A percentile compares a stretch with the other conserved stretches of the same genome.
Conservation (phyloP, 768 basidiomycete genomes). For the Leucosporidium creatinivorum region DNA sequence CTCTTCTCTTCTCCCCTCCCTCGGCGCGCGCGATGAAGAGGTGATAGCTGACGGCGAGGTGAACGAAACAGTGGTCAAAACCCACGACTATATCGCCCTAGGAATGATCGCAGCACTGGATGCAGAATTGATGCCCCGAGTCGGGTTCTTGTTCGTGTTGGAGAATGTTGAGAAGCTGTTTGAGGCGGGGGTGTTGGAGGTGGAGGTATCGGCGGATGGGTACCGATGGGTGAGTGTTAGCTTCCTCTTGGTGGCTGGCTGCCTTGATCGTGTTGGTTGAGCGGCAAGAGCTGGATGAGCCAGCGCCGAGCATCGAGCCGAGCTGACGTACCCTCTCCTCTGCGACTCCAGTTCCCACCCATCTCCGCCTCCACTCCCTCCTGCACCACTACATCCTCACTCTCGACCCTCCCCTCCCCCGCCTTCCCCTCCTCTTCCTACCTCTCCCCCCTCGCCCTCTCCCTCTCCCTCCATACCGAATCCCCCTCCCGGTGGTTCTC, state of each 20-base stretch:
- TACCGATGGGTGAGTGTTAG: constrained; percentile 18
- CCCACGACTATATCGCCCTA: constrained; percentile 30
- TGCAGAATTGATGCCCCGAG: background rate
- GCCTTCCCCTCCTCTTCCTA: constrained; percentile 10
- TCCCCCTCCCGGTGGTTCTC: background rate
- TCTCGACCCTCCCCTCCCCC: constrained; percentile 11
- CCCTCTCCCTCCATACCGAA: background rate
- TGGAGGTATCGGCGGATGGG: constrained; percentile 25
- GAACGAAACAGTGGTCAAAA: background rate
- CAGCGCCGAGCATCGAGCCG: background rate
- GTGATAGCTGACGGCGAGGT: too few species aligned
- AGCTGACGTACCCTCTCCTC: background rate
- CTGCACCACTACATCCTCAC: background rate
- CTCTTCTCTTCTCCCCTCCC: too few species aligned
- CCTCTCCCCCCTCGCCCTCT: background rate
- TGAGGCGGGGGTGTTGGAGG: constrained; percentile 12
- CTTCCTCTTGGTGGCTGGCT: too few species aligned
- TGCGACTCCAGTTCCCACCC: background rate
- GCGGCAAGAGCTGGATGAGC: too few species aligned
- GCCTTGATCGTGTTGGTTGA: too few species aligned
- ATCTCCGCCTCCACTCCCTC: background rate
- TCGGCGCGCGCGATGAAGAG: too few species aligned
- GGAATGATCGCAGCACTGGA: constrained; percentile 22
- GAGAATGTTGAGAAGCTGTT: constrained; percentile 18
- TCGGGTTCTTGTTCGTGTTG: constrained; percentile 8